Conservation (phyloP, 2,329 filamentous ascomycete species). For the Mariannaea sp. region DNA sequence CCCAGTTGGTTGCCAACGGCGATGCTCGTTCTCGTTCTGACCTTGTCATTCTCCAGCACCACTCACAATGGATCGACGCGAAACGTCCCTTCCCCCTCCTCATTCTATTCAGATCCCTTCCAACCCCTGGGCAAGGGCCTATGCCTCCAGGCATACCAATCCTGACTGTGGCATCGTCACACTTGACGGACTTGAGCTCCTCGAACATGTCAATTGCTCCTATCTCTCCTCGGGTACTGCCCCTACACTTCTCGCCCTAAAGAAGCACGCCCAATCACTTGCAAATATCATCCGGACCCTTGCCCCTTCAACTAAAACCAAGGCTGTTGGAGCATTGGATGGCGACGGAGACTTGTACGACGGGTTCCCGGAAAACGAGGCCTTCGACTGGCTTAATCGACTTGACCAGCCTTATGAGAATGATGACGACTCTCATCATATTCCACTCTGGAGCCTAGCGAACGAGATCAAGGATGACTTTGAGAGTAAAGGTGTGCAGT, state of each 20-base stretch:
- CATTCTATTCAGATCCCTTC: constrained; percentile 32
- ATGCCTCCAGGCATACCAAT: constrained; percentile 32
- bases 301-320: constrained; percentile 43
- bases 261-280: constrained; percentile 65
- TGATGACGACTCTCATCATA: constrained; percentile 52
- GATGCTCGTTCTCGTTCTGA: too few relatives aligned
- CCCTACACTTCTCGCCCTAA: constrained; percentile 61
- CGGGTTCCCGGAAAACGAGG: constrained; percentile 49
- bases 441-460: constrained; percentile 51
- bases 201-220: constrained; percentile 58
- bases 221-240: constrained; percentile 60
- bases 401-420: constrained; percentile 55
- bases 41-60: not conserved
- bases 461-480: constrained; percentile 52
- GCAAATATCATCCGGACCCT: constrained; percentile 56
- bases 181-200: constrained; percentile 29
- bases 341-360: constrained; percentile 35
- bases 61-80: constrained; percentile 7
- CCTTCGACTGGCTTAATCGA: constrained; percentile 63
- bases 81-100: not conserved
- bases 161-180: constrained; percentile 32
- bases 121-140: constrained; percentile 37
- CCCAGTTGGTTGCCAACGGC: too few relatives aligned
- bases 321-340: constrained; percentile 23
- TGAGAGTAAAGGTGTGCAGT: constrained; percentile 48